A percentile compares a stretch with the other conserved stretches of the same genome.
Evolutionary conservation across 2,329 filamentous ascomycete species (phyloP).

Genomic region (Metarhizium guizhouense): DNA sequence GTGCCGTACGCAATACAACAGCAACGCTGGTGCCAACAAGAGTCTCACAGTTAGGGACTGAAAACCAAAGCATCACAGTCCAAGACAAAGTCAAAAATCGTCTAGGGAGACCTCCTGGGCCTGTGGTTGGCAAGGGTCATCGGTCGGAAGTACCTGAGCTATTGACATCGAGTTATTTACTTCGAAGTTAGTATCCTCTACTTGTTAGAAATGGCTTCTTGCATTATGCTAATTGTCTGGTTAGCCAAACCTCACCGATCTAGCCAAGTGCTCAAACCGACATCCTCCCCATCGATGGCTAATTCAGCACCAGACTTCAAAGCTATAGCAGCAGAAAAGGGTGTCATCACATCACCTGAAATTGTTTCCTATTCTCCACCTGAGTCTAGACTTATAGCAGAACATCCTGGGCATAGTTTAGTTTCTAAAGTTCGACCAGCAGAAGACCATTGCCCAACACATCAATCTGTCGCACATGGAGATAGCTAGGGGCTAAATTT

Average conservation of each 20-base stretch:
- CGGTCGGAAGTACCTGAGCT: not conserved
- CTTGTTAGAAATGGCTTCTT: too few relatives aligned
- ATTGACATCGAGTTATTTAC: not conserved
- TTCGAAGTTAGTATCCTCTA: not conserved
- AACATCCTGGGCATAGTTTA: conserved; percentile 12
- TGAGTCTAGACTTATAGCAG: conserved; percentile 2
- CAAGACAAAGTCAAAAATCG: not conserved
- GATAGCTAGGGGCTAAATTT: conserved; percentile 3
- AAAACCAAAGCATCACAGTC: not conserved
- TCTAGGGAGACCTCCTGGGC: not conserved
- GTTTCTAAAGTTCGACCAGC: conserved; percentile 18
- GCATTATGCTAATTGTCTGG: not conserved
- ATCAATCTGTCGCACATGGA: conserved; percentile 3
- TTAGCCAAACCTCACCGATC: not conserved
- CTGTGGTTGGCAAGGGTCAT: not conserved
- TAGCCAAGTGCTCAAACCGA: not conserved
- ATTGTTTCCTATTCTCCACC: not conserved
- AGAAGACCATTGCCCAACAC: conserved; percentile 9
- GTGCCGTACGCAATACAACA: not conserved
- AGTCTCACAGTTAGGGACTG: not conserved
- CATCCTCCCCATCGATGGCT: not conserved
- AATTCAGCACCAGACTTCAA: too few relatives aligned
- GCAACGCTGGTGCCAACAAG: not conserved
- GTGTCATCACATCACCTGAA: not conserved
- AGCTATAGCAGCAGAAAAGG: not conserved